Evolutionary conservation across 2,329 filamentous ascomycete genomes (phyloP).

Genomic region (Hymenoscyphus scutula): DNA sequence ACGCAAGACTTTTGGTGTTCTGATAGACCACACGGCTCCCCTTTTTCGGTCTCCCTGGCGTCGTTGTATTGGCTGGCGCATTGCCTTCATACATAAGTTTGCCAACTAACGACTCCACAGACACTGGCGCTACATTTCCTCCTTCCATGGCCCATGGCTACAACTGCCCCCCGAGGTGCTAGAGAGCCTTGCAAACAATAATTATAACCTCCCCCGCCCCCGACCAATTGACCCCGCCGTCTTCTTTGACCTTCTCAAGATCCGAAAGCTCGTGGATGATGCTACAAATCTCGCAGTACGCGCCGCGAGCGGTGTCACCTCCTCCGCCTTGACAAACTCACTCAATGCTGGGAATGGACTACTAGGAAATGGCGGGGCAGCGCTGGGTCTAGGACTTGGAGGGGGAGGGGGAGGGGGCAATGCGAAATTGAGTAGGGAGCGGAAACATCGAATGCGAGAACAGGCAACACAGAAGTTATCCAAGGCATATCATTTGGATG

Average conservation of each 20-base stretch:
- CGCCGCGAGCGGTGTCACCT: conserved; percentile 70
- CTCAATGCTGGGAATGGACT: conserved; percentile 51
- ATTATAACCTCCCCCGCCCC: conserved; percentile 73
- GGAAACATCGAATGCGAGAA: conserved; percentile 76
- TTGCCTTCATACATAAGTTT: neutral
- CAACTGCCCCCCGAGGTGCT: conserved; percentile 76
- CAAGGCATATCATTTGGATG: conserved; percentile 75
- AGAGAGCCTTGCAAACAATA: conserved; percentile 74
- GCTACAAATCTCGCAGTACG: conserved; percentile 75
- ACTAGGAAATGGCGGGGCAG: conserved; percentile 46
- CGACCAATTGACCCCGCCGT: conserved; percentile 75
- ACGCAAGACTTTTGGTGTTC: neutral
- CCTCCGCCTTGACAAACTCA: conserved; percentile 58
- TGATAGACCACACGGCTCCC: neutral
- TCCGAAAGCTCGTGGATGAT: conserved; percentile 75
- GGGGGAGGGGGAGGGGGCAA: conserved; percentile 55
- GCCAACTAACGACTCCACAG: conserved; percentile 43
- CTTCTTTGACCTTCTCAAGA: conserved; percentile 82
- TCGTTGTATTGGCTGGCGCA: neutral
- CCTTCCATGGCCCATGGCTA: conserved; percentile 80
- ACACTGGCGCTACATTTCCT: conserved; percentile 83
- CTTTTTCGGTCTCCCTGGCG: neutral
- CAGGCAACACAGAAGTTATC: conserved; percentile 76
- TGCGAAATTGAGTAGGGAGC: conserved; percentile 69
- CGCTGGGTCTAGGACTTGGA: conserved; percentile 56